Evolutionary conservation across 257 asterid species (phyloP).

Genomic region (Petrea volubilis): DNA sequence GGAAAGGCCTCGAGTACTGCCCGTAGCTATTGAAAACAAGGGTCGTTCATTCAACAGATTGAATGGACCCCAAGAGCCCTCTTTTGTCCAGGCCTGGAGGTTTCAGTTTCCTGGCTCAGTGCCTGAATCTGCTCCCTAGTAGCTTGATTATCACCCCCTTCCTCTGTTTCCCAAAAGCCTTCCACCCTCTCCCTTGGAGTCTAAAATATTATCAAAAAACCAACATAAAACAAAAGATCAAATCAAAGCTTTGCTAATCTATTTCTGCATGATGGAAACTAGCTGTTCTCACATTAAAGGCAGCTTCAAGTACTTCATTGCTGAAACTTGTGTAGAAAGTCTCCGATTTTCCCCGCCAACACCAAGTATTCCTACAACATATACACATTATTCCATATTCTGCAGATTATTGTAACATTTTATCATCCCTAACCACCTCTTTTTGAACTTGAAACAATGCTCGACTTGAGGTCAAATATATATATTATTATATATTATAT

Average conservation of each 20-base stretch:
- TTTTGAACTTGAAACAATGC: no score
- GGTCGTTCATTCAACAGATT: conserved; percentile 28
- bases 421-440: neutral
- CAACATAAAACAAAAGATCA: neutral
- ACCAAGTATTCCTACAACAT: conserved; percentile 50
- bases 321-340: conserved; percentile 46
- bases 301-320: conserved; percentile 47
- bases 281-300: conserved; percentile 40
- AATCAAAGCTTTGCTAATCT: neutral
- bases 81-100: conserved; percentile 15
- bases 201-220: no score
- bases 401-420: no score
- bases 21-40: conserved; percentile 32
- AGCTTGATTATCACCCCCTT: conserved; percentile 41
- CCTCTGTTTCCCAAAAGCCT: conserved; percentile 33
- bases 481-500: no score
- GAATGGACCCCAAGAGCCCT: conserved; percentile 31
- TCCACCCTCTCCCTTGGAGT: conserved; percentile 28
- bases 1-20: conserved; percentile 38
- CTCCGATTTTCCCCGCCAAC: conserved; percentile 41
- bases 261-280: neutral
- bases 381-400: no score
- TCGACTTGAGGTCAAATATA: no score
- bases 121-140: conserved; percentile 44
- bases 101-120: conserved; percentile 27